Evolutionary conservation across 805 yeast genomes (phyloP).

Genomic region (Blastobotrys chiropterorum): DNA sequence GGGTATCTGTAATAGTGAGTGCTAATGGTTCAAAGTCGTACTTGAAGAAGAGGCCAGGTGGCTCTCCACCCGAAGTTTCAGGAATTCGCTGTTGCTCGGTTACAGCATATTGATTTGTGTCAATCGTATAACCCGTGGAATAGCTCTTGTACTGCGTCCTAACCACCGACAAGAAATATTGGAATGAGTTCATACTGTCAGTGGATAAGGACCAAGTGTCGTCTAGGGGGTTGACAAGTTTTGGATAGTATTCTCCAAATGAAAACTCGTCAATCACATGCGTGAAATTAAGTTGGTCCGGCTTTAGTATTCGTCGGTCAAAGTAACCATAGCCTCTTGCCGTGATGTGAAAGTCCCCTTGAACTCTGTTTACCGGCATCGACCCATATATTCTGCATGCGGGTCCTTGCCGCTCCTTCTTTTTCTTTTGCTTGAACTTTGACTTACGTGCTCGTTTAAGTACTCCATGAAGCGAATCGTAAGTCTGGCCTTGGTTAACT

Average conservation of each 20-base stretch:
- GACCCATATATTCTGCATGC: conserved; percentile 26
- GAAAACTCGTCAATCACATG: conserved; percentile 84
- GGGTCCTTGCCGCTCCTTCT: conserved; percentile 8
- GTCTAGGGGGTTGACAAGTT: conserved; percentile 82
- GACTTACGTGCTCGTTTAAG: conserved; percentile 17
- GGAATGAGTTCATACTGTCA: conserved; percentile 42
- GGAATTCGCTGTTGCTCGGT: conserved; percentile 14
- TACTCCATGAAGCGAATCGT: conserved; percentile 18
- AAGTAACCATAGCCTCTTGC: conserved; percentile 65
- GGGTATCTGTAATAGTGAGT: conserved; percentile 57
- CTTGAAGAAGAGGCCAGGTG: conserved; percentile 76
- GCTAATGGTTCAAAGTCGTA: conserved; percentile 88
- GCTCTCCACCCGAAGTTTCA: conserved; percentile 20
- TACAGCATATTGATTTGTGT: conserved; percentile 79
- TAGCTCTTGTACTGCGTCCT: conserved; percentile 67
- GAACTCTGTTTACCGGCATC: conserved; percentile 70
- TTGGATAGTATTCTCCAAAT: conserved; percentile 86
- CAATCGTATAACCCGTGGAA: conserved; percentile 58
- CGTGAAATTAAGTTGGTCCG: conserved; percentile 56
- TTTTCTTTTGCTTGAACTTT: conserved; percentile 7
- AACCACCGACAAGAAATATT: conserved; percentile 70
- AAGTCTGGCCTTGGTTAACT: conserved; percentile 1
- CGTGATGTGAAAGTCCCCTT: conserved; percentile 80
- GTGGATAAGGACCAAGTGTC: conserved; percentile 54
- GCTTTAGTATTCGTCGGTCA: conserved; percentile 24